Conservation (phyloP, 2,329 filamentous ascomycete genomes). For the Rutstroemia sp. region DNA sequence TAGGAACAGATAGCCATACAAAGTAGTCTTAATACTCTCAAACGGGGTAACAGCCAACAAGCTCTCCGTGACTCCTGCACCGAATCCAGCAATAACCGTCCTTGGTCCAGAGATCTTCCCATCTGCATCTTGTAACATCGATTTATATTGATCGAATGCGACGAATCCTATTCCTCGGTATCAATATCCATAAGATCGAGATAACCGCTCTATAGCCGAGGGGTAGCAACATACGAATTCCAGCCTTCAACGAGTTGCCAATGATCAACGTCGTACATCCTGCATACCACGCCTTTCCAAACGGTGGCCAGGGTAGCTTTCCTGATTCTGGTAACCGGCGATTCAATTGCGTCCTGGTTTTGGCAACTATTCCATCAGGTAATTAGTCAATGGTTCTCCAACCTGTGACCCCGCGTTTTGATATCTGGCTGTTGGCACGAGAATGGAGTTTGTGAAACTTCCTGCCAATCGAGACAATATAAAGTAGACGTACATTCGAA, state of each 20-base stretch:
- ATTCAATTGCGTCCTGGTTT: slow-evolving; percentile 92
- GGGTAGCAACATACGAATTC: slow-evolving; percentile 60
- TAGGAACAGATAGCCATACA: slow-evolving; percentile 41
- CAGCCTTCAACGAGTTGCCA: slow-evolving; percentile 93
- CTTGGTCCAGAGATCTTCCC: slow-evolving; percentile 85
- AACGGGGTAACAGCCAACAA: slow-evolving; percentile 91
- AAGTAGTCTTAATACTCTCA: slow-evolving; percentile 95
- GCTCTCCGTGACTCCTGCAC: slow-evolving; percentile 90
- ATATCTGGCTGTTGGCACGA: neutral
- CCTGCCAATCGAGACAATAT: neutral
- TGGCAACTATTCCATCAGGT: slow-evolving; percentile 51
- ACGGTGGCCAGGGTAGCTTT: slow-evolving; percentile 92
- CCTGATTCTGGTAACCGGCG: slow-evolving; percentile 69
- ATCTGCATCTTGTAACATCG: slow-evolving; percentile 69
- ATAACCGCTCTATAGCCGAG: neutral
- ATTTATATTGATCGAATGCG: slow-evolving; percentile 92
- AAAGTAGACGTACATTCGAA: slow-evolving; percentile 65
- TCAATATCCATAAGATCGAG: neutral
- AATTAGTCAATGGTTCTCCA: neutral
- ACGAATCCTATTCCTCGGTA: slow-evolving; percentile 60
- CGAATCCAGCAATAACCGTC: slow-evolving; percentile 89
- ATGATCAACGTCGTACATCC: slow-evolving; percentile 96
- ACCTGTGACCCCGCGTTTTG: neutral
- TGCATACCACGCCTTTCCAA: slow-evolving; percentile 92
- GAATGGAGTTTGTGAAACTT: neutral